Evolutionary conservation across 306 rosid species (phyloP).

Genomic region (Biancaea sappan): DNA sequence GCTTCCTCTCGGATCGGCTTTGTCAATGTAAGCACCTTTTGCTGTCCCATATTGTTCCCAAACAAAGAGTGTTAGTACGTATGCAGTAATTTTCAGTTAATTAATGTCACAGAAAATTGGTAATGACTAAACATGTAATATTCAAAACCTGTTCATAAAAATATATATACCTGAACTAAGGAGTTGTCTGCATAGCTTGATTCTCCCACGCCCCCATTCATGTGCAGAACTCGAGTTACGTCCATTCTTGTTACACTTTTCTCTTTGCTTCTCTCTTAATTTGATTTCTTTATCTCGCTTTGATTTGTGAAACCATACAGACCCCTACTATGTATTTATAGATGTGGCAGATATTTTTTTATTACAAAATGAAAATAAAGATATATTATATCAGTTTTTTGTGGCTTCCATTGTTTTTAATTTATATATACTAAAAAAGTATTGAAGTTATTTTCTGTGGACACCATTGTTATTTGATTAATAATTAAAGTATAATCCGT

Average conservation of each 20-base stretch:
- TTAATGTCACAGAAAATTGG: background rate
- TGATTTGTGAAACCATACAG: background rate
- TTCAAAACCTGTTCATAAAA: no score
- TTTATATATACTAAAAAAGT: no score
- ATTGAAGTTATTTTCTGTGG: no score
- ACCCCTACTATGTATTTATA: background rate
- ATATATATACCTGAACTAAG: slow-evolving; percentile 38
- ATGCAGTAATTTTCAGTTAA: background rate
- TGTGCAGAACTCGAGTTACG: slow-evolving; percentile 30
- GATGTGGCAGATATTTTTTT: background rate
- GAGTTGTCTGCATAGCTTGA: slow-evolving; percentile 39
- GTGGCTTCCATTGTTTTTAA: no score
- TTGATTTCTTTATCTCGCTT: background rate
- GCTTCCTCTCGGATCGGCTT: slow-evolving; percentile 49
- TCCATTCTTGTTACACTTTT: slow-evolving; percentile 19
- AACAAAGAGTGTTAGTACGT: background rate
- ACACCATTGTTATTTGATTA: no score
- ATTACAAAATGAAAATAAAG: no score
- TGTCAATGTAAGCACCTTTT: slow-evolving; percentile 44
- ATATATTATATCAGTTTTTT: no score
- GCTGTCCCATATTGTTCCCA: slow-evolving; percentile 25
- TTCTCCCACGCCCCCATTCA: slow-evolving; percentile 44
- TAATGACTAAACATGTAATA: background rate
- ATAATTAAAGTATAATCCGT: no score
- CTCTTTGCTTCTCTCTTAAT: background rate